Conservation (phyloP, 1,139 yeast species). For the Hyphopichia khmerensis region DNA sequence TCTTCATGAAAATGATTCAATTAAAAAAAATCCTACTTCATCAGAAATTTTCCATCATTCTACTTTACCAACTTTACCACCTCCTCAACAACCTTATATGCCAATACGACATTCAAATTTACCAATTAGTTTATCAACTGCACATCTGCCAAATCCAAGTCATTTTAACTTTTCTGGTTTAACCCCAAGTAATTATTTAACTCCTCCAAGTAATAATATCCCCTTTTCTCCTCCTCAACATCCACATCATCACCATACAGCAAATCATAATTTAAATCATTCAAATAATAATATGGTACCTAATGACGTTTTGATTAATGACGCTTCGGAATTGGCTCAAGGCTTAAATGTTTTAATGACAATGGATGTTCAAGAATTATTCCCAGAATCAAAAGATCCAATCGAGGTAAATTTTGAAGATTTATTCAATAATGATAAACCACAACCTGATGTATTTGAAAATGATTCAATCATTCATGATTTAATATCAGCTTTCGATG, state of each 20-base stretch:
- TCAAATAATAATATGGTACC: neutral
- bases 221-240: neutral
- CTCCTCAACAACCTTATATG: neutral
- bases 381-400: neutral
- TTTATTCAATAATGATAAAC: neutral
- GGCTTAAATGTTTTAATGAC: neutral
- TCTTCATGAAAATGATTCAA: neutral
- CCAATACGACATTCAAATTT: neutral
- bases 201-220: neutral
- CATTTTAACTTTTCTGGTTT: neutral
- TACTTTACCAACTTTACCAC: neutral
- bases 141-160: neutral
- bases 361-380: neutral
- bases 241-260: no score
- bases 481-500: slow-evolving; percentile 12
- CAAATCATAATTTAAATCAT: neutral
- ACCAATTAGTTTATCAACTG: neutral
- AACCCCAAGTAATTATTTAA: neutral
- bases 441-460: neutral
- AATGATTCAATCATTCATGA: neutral
- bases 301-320: neutral
- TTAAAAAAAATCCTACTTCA: neutral
- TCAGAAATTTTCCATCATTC: neutral
- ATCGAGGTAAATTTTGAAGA: neutral
- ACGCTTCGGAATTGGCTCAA: slow-evolving; percentile 1